Percentiles rank a stretch among this genome's conserved stretches.
phyloP scores from a whole-genome alignment of 2,329 filamentous ascomycete species.

The Sordariomycetes sp. region DNA sequence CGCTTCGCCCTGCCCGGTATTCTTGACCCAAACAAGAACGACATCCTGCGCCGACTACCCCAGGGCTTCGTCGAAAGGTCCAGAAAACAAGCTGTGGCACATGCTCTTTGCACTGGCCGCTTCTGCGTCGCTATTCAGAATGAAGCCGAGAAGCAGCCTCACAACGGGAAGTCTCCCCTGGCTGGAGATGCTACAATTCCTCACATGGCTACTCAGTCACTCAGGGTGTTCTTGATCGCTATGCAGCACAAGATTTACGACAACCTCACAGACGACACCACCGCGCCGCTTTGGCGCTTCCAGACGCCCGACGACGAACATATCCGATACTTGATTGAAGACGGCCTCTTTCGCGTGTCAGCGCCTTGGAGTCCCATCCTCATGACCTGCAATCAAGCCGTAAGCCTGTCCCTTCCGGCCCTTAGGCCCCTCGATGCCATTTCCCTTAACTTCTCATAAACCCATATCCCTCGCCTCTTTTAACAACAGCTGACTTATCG shows the following conservation, averaged over 20 bases:
- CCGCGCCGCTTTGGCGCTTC: conserved; percentile 24
- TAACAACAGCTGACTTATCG: conserved; percentile 4
- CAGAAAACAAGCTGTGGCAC: conserved; percentile 28
- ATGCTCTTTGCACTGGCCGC: conserved; percentile 24
- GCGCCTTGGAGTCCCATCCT: conserved; percentile 21
- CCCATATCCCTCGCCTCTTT: background rate
- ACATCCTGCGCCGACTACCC: conserved; percentile 23
- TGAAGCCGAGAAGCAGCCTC: conserved; percentile 14
- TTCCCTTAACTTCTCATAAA: background rate
- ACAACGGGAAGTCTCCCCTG: conserved; percentile 14
- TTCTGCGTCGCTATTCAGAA: conserved; percentile 24
- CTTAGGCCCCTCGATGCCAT: background rate
- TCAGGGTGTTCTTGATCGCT: conserved; percentile 23
- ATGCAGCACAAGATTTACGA: conserved; percentile 23
- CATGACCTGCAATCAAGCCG: conserved; percentile 16
- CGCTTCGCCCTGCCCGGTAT: conserved; percentile 26
- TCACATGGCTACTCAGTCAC: conserved; percentile 19
- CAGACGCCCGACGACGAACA: conserved; percentile 19
- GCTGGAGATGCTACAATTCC: conserved; percentile 20
- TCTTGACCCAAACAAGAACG: conserved; percentile 18
- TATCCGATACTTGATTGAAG: conserved; percentile 19
- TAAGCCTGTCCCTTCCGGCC: conserved; percentile 7
- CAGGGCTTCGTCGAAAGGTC: conserved; percentile 23
- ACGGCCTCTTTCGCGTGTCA: conserved; percentile 21
- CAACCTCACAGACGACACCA: conserved; percentile 22